phyloP scores from a whole-genome alignment of 768 basidiomycete species.

The Calocera cornea region DNA sequence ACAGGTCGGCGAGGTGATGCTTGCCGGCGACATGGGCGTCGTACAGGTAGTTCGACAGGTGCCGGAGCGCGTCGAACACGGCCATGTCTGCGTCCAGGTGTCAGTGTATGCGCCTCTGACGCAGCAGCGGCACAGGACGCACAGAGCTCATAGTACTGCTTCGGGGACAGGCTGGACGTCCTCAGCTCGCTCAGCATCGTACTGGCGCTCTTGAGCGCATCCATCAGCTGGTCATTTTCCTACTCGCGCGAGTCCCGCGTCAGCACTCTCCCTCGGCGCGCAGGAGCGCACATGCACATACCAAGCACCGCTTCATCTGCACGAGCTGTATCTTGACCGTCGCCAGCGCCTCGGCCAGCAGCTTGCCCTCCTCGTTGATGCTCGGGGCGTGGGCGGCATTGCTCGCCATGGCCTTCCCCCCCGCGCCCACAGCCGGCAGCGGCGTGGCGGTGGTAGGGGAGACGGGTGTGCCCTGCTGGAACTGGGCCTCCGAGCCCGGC shows the following conservation, averaged over 20 bases:
- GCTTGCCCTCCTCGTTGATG: conserved; percentile 43
- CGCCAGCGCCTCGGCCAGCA: conserved; percentile 69
- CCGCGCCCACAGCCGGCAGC: too few species aligned
- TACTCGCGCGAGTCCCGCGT: too few species aligned
- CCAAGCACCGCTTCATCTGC: conserved; percentile 89
- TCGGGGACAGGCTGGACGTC: conserved; percentile 83
- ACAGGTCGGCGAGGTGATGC: conserved; percentile 95
- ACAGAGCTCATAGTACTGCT: conserved; percentile 99
- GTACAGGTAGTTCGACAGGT: conserved; percentile 90
- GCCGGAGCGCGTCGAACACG: conserved; percentile 90
- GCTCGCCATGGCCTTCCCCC: background rate
- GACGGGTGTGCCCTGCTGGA: background rate
- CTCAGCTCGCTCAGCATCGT: conserved; percentile 93
- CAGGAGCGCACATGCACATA: conserved; percentile 26
- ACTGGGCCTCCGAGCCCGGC: background rate
- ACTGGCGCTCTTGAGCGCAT: conserved; percentile 92
- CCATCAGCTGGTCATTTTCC: conserved; percentile 97
- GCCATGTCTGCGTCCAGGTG: conserved; percentile 81
- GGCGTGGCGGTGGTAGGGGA: background rate
- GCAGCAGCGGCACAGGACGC: conserved; percentile 19
- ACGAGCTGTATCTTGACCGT: conserved; percentile 85
- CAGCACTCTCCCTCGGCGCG: conserved; percentile 6
- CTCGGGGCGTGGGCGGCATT: background rate
- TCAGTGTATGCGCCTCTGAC: background rate
- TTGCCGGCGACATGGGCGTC: conserved; percentile 84